phyloP scores from a whole-genome alignment of 2,329 filamentous ascomycete genomes.

The Diaporthe ilicicola region DNA sequence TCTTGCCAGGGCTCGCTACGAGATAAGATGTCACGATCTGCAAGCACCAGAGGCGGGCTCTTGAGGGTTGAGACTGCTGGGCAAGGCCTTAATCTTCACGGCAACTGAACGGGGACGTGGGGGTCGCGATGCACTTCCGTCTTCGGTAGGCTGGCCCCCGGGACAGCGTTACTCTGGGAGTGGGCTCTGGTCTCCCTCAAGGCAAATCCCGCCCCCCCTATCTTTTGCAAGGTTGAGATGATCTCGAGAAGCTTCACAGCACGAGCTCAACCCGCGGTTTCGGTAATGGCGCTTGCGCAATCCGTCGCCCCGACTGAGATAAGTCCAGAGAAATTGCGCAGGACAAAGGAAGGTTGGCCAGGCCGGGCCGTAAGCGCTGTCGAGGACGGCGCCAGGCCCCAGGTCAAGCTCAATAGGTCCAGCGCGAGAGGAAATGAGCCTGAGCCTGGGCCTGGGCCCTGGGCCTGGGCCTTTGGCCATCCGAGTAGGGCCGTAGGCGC shows the following conservation, averaged over 20 bases:
- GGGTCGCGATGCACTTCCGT: constrained; percentile 29
- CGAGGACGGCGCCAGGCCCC: background rate
- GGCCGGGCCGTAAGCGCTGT: constrained; percentile 7
- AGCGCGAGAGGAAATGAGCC: background rate
- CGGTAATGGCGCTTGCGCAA: constrained; percentile 23
- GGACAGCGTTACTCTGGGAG: constrained; percentile 23
- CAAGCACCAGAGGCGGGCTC: background rate
- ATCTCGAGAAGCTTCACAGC: constrained; percentile 16
- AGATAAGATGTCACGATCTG: constrained; percentile 22
- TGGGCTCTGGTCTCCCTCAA: constrained; percentile 22
- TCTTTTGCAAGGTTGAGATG: constrained; percentile 24
- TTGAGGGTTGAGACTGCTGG: constrained; percentile 22
- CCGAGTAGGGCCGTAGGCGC: background rate
- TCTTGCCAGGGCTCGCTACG: constrained; percentile 2
- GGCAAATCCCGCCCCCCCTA: constrained; percentile 26
- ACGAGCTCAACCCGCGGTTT: constrained; percentile 13
- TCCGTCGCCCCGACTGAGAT: background rate
- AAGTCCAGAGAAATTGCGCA: background rate
- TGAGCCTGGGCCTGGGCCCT: background rate
- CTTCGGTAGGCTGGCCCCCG: background rate
- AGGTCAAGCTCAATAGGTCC: background rate
- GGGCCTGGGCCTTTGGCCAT: background rate
- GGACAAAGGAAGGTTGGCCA: background rate
- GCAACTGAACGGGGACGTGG: constrained; percentile 10
- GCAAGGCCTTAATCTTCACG: constrained; percentile 15